phyloP scores from a whole-genome alignment of 2,329 filamentous ascomycete genomes.

The Colletotrichum kahawae region DNA sequence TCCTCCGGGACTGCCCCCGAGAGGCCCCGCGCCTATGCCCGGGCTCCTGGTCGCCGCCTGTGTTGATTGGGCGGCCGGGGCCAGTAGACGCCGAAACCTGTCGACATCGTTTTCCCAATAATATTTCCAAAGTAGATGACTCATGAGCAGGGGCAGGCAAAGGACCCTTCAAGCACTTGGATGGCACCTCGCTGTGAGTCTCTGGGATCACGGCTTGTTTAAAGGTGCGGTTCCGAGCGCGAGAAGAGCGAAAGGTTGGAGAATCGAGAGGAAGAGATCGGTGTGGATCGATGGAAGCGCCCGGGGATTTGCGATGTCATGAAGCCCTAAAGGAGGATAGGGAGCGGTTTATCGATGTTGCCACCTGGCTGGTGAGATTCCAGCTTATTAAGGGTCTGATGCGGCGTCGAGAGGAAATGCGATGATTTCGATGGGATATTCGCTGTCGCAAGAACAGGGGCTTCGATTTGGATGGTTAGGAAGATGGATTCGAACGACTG shows the following conservation, averaged over 20 bases:
- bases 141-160: conserved; percentile 71
- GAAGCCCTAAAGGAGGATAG: not conserved
- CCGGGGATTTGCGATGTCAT: not conserved
- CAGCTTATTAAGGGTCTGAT: not conserved
- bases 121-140: conserved; percentile 94
- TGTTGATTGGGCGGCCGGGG: conserved; percentile 66
- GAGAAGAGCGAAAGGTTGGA: conserved; percentile 26
- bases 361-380: conserved; percentile 11
- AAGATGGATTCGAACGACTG: not conserved
- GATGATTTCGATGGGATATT: not conserved
- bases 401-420: not conserved
- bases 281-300: not conserved
- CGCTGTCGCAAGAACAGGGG: not conserved
- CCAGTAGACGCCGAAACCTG: conserved; percentile 87
- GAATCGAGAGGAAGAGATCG: conserved; percentile 2
- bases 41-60: conserved; percentile 61
- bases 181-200: conserved; percentile 87
- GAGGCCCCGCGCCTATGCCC: conserved; percentile 41
- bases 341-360: conserved; percentile 2
- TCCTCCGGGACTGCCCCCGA: conserved; percentile 45
- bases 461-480: not conserved
- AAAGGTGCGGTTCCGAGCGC: conserved; percentile 68
- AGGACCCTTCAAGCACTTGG: conserved; percentile 53
- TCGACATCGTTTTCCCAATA: conserved; percentile 99
- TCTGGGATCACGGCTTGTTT: conserved; percentile 89